Base-by-base conservation (phyloP, 1,284 basidiomycete species). In the Cerrena zonata region DNA sequence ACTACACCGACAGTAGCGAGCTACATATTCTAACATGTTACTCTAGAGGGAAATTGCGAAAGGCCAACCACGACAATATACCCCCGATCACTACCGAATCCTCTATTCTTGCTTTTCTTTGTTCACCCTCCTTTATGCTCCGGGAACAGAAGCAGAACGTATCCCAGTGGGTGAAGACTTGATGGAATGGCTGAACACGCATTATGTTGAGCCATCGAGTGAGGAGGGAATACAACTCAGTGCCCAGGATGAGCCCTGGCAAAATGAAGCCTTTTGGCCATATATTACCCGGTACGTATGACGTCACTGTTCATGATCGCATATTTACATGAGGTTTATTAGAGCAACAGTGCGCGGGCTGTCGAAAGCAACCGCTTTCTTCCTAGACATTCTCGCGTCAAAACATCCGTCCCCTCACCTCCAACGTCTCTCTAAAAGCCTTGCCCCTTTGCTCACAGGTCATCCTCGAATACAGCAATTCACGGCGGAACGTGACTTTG, bases 181-280 rank as follows among this genome's bases (percentile, higher is more conserved):
- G 0, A 82, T 97, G 70, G 92, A 98, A 61, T 99, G 95, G 95
- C 76, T 97, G 23, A 99, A 99, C 63, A 84, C 76, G 13, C 85
- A 91, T 61, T 94, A 91, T 65, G 85, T 89, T 34, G 82, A 87
- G 56, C 93, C 93, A 15, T 87, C 87, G 3, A 86, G 85, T 0
- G 87, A 91, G 61, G 89, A 94, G 62, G 92, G 91, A 12, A 84
- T 89, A 57, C 82, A 88, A 50, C 75, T 96, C 27, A 88, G 88
- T 60, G 74, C 76, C 19, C 73, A 82, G 19, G 82, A 84, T 46
- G 69, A 72, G 19, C 91, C 93, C 19, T 96, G 92, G 91, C 79
- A 87, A 53, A 84, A 91, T 56, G 83, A 86, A 40, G 76, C 76
- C 0, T 97, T 94, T 65, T 94, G 92, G 91, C 80, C 83, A 5